Percentiles rank a stretch among this genome's conserved stretches.
Conservation (phyloP, 208 protist species). For the Trypanosoma rangeli region DNA sequence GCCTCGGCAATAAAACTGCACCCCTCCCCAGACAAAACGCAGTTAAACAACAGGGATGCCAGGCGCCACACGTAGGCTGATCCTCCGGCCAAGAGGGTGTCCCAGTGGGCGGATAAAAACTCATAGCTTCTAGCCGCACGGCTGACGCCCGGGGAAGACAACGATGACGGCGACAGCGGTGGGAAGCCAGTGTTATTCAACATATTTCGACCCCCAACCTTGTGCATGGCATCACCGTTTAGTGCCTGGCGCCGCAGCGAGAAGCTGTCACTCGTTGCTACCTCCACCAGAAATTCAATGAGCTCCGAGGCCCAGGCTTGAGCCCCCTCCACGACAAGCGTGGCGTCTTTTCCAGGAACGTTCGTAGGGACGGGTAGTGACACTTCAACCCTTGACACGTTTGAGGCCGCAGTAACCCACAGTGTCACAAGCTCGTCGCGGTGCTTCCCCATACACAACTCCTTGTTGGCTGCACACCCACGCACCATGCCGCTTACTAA, state of each 20-base stretch:
- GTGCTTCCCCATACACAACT: constrained; percentile 34
- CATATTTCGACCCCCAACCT: neutral
- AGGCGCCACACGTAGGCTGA: constrained; percentile 53
- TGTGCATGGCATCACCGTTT: constrained; percentile 12
- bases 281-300: constrained; percentile 65
- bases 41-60: constrained; percentile 58
- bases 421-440: constrained; percentile 34
- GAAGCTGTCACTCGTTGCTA: constrained; percentile 70
- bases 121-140: constrained; percentile 38
- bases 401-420: constrained; percentile 43
- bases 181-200: neutral
- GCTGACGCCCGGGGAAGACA: neutral
- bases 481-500: constrained; percentile 48
- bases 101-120: constrained; percentile 64
- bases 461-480: constrained; percentile 47
- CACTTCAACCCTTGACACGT: constrained; percentile 36
- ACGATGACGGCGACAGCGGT: constrained; percentile 18
- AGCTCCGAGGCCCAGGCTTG: constrained; percentile 65
- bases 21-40: constrained; percentile 38
- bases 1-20: constrained; percentile 44
- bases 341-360: constrained; percentile 29
- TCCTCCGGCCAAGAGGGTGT: constrained; percentile 52
- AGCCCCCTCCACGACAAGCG: constrained; percentile 36
- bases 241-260: constrained; percentile 44
- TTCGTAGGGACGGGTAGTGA: constrained; percentile 37